Evolutionary conservation across 2,329 filamentous ascomycete genomes (phyloP), one percentile per base, ranked within the genome.

Genomic region (Aureobasidium lini): DNA sequence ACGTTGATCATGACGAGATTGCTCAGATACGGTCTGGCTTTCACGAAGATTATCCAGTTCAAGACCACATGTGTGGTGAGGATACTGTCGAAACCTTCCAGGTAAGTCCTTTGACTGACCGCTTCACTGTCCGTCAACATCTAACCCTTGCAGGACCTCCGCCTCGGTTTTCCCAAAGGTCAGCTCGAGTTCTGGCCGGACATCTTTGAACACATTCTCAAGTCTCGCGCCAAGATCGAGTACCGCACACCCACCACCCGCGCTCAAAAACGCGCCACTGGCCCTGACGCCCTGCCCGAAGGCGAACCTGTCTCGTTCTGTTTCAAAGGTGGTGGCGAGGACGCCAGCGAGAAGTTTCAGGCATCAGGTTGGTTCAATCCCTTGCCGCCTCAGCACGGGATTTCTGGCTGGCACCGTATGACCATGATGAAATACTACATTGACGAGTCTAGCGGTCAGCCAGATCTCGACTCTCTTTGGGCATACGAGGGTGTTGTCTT

Each of bases 401-500:
- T 83, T 11, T 74, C 76, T 0, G 81, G 81, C 18, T 84, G 78
- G 72, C 77, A 81, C 68, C 75, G 80, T 34, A 70, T 83, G 59
- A 79, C 75, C 0, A 77, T 83, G 70, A 78, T 83, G 74, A 81
- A 80, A 66, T 79, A 79, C 63, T 77, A 73, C 62, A 67, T 74
- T 13, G 65, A 69, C 8, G 32, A 16, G 23, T 16, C 29, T 15
- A 42, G 10, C 13, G 52, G 52, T 9, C 15, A 37, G 6, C 62
- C 70, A 0, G 59, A 70, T 3, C 46, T n/a, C 6, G 71, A 73
- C 6, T 63, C 66, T n/a, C 66, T 78, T 2, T 79, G 76, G 75
- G 77, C 76, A 1, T 78, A 79, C 40, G 77, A 79, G 64, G 77
- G 76, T 5, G 72, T 79, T 4, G 75, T 79, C 8, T 60, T 80